Evolutionary conservation across 2,329 filamentous ascomycete species (phyloP), one percentile per base, ranked within the genome.

Genomic region (Colletotrichum paranaense): DNA sequence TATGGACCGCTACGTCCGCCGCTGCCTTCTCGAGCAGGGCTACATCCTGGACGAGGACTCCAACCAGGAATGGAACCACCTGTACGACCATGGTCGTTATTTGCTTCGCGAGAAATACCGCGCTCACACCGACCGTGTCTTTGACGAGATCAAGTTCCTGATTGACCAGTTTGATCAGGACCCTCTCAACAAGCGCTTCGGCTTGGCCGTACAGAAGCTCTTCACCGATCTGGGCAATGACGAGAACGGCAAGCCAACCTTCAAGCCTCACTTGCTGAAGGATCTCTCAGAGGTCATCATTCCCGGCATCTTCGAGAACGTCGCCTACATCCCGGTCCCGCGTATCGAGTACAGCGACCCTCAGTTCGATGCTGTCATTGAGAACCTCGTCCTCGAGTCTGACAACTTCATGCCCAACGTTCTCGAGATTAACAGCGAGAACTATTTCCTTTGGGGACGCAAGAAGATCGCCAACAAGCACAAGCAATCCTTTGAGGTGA

Each of bases 371-470:
- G 93, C 93, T 62, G 90, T 98, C 62, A 90, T 99, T 57, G 97
- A 99, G 86, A 99, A 99, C 82, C 87, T 99, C 12, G 93, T 98
- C 58, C 90, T 99, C 65, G 97, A 99, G 86, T 95, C 94, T 76
- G 95, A 98, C 87, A 99, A 99, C 85, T 92, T 99, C 78, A 95
- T 95, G 85, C 97, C 97, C 75, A 99, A 99, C 78, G 89, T 96
- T 5, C 83, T 97, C 52, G 96, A 99, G 82, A 89, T 98, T 74
- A 90, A 92, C 72, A 97, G 92, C 80, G 95, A 98, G 85, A 97
- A 98, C 86, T 97, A 97, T 86, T 95, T 95, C 90, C 92, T 94
- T 77, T 98, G 94, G 92, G 97, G 96, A 49, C 95, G 97, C 80
- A 98, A 97, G 91, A 92, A 92, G 81, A 88, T 95, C 78, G 86